phyloP scores from a whole-genome alignment of 805 yeast species.

The Tetrapisispora pingtungensis region DNA sequence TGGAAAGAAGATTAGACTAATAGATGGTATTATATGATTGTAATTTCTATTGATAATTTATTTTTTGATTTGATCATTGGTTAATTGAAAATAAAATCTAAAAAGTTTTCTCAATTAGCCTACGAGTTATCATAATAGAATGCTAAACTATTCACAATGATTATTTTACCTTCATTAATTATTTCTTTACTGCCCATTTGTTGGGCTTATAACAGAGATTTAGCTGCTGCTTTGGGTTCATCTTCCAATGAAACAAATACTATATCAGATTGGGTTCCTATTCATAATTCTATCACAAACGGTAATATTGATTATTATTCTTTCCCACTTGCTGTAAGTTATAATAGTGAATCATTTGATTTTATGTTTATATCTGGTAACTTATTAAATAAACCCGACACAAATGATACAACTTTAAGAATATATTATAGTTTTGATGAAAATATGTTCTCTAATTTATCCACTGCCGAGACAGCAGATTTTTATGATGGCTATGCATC shows the following conservation, averaged over 20 bases:
- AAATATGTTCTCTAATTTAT: conserved; percentile 9
- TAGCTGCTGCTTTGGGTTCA: not conserved
- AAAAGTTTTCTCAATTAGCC: no score
- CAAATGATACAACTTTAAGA: conserved; percentile 11
- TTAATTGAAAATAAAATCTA: no score
- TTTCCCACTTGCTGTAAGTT: conserved; percentile 11
- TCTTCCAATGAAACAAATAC: conserved; percentile 19
- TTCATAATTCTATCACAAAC: conserved; percentile 18
- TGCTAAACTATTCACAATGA: no score
- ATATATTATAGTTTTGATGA: conserved; percentile 24
- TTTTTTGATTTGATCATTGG: no score
- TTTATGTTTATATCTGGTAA: conserved; percentile 30
- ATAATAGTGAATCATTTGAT: not conserved
- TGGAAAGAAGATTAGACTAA: no score
- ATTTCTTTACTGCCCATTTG: not conserved
- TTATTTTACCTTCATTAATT: no score
- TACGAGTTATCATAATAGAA: no score
- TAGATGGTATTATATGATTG: no score
- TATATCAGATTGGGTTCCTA: conserved; percentile 28
- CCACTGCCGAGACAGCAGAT: conserved; percentile 7
- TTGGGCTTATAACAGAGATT: not conserved
- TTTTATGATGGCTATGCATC: conserved; percentile 25
- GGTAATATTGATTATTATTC: conserved; percentile 19
- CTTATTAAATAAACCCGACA: conserved; percentile 23
- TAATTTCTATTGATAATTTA: no score